These are phyloP conservation scores for Cyanidioschyzon merolae DNA, from an alignment of 23 red algal genomes.

Conservation along the genomic window DNA sequence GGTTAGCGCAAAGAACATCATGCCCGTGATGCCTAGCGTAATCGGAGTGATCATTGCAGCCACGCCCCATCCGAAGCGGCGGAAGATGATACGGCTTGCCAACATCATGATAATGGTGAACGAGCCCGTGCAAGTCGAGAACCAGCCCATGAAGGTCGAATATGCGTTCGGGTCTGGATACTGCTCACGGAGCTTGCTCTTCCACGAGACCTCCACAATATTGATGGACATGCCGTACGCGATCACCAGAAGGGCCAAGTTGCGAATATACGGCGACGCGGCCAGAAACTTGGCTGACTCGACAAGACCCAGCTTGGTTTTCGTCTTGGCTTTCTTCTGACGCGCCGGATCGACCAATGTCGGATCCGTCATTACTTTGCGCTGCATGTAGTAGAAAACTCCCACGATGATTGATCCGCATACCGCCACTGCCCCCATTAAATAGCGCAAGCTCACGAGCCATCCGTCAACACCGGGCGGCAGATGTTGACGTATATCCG, in stretches of 20 bases:
- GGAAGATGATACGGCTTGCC: conserved; percentile 85
- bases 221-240: conserved; percentile 99
- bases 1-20: conserved; percentile 80
- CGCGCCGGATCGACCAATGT: conserved; percentile 30
- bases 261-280: conserved; percentile 81
- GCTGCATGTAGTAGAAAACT: conserved; percentile 78
- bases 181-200: conserved; percentile 59
- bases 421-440: conserved; percentile 70
- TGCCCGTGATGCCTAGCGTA: conserved; percentile 74
- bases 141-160: conserved; percentile 97
- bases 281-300: conserved; percentile 84
- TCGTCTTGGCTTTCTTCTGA: conserved; percentile 57
- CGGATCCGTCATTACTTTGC: conserved; percentile 80
- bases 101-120: conserved; percentile 91
- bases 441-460: conserved; percentile 81
- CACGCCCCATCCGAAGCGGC: conserved; percentile 86
- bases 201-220: conserved; percentile 98
- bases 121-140: conserved; percentile 75
- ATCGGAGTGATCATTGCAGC: conserved; percentile 80
- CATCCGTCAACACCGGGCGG: conserved; percentile 94
- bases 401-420: conserved; percentile 63
- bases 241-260: conserved; percentile 85
- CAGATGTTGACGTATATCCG: conserved; percentile 73
- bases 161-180: conserved; percentile 96
- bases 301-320: conserved; percentile 72